Conservation (phyloP, 768 basidiomycete genomes). For the Myochromella boudieri region DNA sequence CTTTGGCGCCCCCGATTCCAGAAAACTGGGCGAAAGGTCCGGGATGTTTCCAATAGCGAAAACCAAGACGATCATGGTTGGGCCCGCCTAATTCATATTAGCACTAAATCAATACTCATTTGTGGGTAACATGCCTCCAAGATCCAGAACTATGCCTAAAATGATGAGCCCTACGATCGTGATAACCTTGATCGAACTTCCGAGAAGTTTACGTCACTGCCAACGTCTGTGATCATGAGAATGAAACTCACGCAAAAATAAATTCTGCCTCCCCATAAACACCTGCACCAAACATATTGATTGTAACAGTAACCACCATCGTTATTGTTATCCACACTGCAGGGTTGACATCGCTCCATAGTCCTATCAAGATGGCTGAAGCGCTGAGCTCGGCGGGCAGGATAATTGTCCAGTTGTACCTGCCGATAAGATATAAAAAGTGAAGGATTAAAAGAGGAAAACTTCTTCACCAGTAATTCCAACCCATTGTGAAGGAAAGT, state of each 20-base stretch:
- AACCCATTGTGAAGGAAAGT: slow-evolving; percentile 59
- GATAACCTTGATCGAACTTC: slow-evolving; percentile 84
- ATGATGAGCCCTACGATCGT: slow-evolving; percentile 75
- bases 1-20: slow-evolving; percentile 63
- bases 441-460: neutral
- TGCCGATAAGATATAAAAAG: slow-evolving; percentile 10
- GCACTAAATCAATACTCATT: too few relatives aligned
- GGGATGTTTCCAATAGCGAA: slow-evolving; percentile 84
- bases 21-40: slow-evolving; percentile 82
- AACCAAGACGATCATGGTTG: slow-evolving; percentile 68
- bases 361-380: slow-evolving; percentile 74
- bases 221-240: slow-evolving; percentile 17
- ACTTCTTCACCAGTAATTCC: slow-evolving; percentile 43
- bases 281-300: slow-evolving; percentile 76
- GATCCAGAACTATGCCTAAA: slow-evolving; percentile 71
- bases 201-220: neutral
- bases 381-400: slow-evolving; percentile 75
- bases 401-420: slow-evolving; percentile 65
- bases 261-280: slow-evolving; percentile 88
- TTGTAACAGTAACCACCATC: slow-evolving; percentile 70
- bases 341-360: slow-evolving; percentile 64
- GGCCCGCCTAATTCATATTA: slow-evolving; percentile 71
- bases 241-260: slow-evolving; percentile 67
- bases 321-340: slow-evolving; percentile 82
- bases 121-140: slow-evolving; percentile 72